Evolutionary conservation across 2,329 filamentous ascomycete species (phyloP).

Genomic region (Bipolaris bicolor): DNA sequence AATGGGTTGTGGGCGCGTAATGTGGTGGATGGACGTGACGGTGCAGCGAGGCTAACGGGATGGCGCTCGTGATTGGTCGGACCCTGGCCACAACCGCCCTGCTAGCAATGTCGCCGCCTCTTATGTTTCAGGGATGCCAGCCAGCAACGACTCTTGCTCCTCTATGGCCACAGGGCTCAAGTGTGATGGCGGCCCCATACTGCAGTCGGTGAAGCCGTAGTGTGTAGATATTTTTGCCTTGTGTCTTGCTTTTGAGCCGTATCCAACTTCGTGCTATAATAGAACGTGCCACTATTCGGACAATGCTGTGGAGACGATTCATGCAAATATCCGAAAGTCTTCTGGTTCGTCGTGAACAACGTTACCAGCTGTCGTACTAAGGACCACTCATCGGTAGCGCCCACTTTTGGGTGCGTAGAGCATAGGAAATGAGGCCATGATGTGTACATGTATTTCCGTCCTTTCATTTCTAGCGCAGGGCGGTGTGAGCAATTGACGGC

Average conservation of each 20-base stretch:
- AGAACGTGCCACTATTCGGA: neutral
- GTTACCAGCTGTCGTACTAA: neutral
- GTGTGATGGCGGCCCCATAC: conserved; percentile 19
- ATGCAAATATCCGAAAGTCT: neutral
- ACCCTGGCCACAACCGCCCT: conserved; percentile 34
- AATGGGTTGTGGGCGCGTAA: conserved; percentile 40
- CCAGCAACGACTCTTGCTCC: conserved; percentile 17
- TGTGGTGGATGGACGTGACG: conserved; percentile 39
- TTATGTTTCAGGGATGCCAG: conserved; percentile 31
- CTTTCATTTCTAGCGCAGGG: conserved; percentile 5
- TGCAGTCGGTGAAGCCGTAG: conserved; percentile 18
- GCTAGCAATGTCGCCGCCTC: conserved; percentile 32
- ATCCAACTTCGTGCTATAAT: neutral
- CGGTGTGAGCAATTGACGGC: conserved; percentile 2
- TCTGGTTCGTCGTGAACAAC: neutral
- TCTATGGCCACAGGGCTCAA: conserved; percentile 13
- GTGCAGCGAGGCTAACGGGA: conserved; percentile 33
- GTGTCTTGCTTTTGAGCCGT: neutral
- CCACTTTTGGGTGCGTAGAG: neutral
- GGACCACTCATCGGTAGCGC: neutral
- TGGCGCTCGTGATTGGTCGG: conserved; percentile 32
- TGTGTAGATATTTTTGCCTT: neutral
- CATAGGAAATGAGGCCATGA: conserved; percentile 6
- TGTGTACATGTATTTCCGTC: conserved; percentile 7
- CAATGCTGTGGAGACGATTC: conserved; percentile 1